Evolutionary conservation across 257 asterid species (phyloP), one percentile per base, ranked within the genome.

Genomic region (Solanum pennellii): DNA sequence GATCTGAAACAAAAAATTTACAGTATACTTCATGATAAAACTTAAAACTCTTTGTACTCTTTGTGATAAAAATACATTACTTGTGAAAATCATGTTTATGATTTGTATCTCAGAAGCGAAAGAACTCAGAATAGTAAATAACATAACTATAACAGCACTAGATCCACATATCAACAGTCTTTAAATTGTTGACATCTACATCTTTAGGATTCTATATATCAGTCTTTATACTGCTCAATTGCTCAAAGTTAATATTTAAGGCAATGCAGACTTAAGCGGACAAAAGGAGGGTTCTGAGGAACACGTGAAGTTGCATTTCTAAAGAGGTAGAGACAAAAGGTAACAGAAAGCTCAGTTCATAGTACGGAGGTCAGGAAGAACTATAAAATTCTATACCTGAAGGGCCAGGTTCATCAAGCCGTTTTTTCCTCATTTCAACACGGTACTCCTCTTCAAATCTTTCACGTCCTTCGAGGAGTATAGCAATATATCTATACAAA

Each of bases 401-500:
- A 87, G 98, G 93, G 88, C 98, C 96, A 84, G 98, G 98, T 66
- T 92, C 91, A 42, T 88, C 90, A 88, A 88, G 88, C 37, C 72
- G 84, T 80, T 88, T 88, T 86, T 89, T 91, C 89, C 90, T 93
- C 71, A 91, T 68, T 86, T 93, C 94, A 39, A 77, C 88, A 79
- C 56, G 85, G 89, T 88, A 91, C 31, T 92, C 96, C 91, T 93
- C 95, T 92, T 93, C 98, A 72, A 97, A 94, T 44, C 14, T 86
- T 88, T 92, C 95, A 59, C 96, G 98, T 39, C 93, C 98, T 86
- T 95, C 98, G 4, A 97, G 96, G 82, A 97, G 91, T 88, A 95
- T 93, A 14, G 92, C 94, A 21, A 97, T 89, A 88, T 97, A 96
- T 71, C 89, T 87, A 82, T 95, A 97, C 87, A 97, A 66, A 86